Evolutionary conservation across 148 eudicot species (phyloP).

Genomic region (Persicaria maculosa): DNA sequence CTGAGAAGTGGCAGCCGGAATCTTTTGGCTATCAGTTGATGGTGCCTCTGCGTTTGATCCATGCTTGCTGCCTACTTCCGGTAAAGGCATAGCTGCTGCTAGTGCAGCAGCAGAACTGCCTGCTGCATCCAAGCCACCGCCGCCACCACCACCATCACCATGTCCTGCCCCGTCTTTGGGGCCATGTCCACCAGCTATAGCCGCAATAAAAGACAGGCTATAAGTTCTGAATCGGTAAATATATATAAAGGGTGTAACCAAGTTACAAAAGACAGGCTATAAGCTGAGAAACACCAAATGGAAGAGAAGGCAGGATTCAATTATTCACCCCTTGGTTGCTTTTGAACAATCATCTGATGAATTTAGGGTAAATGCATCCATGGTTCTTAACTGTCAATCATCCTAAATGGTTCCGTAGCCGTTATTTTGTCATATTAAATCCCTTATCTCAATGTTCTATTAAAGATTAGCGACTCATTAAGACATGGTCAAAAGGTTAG

Average conservation of each 20-base stretch:
- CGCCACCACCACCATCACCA: slow-evolving; percentile 11
- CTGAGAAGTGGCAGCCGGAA: slow-evolving; percentile 24
- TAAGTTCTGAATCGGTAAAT: not conserved
- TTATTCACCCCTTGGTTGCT: not conserved
- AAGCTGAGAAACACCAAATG: not conserved
- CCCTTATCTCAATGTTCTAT: not conserved
- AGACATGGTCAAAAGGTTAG: not conserved
- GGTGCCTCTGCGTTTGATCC: slow-evolving; percentile 1
- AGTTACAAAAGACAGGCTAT: not conserved
- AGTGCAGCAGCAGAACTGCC: slow-evolving; percentile 10
- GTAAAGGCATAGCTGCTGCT: slow-evolving; percentile 10
- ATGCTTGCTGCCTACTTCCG: slow-evolving; percentile 8
- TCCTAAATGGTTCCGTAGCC: not conserved
- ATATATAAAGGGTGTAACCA: too few relatives aligned
- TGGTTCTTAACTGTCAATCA: not conserved
- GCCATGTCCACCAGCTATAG: slow-evolving; percentile 16
- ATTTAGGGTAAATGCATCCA: not conserved
- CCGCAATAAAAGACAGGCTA: not conserved
- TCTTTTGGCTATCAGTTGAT: slow-evolving; percentile 27
- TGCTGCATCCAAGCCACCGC: slow-evolving; percentile 3
- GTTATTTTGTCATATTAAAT: not conserved
- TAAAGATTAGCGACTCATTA: not conserved
- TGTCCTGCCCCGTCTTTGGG: slow-evolving; percentile 23
- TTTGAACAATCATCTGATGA: not conserved
- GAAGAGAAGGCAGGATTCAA: not conserved